phyloP scores from a whole-genome alignment of 129 eudicot genomes.

The Tanacetum coccineum region DNA sequence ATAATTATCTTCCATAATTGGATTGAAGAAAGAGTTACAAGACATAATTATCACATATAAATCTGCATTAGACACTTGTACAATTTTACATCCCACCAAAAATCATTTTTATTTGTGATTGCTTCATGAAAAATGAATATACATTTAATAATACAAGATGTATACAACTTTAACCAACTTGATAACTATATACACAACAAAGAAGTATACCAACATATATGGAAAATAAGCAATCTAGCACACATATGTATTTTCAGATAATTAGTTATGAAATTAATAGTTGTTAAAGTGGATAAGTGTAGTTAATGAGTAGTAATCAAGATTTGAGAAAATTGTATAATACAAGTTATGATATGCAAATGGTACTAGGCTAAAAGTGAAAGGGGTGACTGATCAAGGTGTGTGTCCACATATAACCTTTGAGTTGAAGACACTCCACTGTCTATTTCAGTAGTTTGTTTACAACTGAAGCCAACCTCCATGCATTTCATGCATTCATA shows the following conservation, averaged over 20 bases:
- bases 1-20: conserved; percentile 30
- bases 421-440: conserved; percentile 74
- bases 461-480: conserved; percentile 35
- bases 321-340: not conserved
- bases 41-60: conserved; percentile 32
- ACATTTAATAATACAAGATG: not conserved
- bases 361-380: conserved; percentile 29
- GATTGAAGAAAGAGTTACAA: conserved; percentile 27
- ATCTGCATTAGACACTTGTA: conserved; percentile 19
- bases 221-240: not conserved
- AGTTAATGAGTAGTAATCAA: too few relatives aligned
- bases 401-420: conserved; percentile 45
- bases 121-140: not conserved
- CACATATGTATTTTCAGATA: not conserved
- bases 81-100: conserved; percentile 15
- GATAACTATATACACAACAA: not conserved
- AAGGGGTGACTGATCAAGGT: conserved; percentile 25
- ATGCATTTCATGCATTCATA: conserved; percentile 52
- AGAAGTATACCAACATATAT: not conserved
- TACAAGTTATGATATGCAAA: conserved; percentile 13
- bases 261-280: not conserved
- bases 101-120: not conserved
- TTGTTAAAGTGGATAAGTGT: not conserved
- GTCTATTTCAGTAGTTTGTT: conserved; percentile 36
- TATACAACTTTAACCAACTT: not conserved